A percentile compares a stretch with the other conserved stretches of the same genome.
phyloP scores from a whole-genome alignment of 305 asterid genomes.

The Fraxinus ornus region DNA sequence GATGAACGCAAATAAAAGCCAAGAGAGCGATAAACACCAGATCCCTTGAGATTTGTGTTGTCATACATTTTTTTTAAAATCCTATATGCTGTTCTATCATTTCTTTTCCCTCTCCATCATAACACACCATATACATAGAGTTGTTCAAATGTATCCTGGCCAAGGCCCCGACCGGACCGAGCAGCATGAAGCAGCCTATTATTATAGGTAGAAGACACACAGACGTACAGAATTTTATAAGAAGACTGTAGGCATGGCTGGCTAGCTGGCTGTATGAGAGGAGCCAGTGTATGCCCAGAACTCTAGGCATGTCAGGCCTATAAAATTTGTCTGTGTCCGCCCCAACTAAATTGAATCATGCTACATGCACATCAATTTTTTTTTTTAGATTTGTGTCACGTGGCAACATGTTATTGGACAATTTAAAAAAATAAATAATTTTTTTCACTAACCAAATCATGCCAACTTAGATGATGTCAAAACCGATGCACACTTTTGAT shows the following conservation, averaged over 20 bases:
- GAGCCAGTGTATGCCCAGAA: not conserved
- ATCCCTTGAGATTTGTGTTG: conserved; percentile 13
- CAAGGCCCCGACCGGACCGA: not conserved
- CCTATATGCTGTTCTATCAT: not conserved
- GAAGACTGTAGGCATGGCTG: not conserved
- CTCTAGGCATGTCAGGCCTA: not conserved
- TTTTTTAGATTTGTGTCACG: too few species aligned
- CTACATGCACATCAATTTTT: too few species aligned
- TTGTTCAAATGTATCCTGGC: not conserved
- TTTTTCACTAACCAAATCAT: too few species aligned
- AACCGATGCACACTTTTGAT: too few species aligned
- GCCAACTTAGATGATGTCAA: too few species aligned
- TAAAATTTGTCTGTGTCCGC: too few species aligned
- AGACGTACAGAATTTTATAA: not conserved
- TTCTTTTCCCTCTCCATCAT: not conserved
- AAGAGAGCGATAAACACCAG: too few species aligned
- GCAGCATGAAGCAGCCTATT: not conserved
- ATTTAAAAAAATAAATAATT: too few species aligned
- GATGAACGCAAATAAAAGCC: too few species aligned
- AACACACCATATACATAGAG: not conserved
- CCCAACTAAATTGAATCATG: too few species aligned
- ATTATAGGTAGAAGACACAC: not conserved
- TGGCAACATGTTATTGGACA: too few species aligned
- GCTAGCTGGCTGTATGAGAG: not conserved
- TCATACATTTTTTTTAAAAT: not conserved